Evolutionary conservation across 805 yeast genomes (phyloP), one percentile per base, ranked within the genome.

Genomic region (Saccharomycopsis fodiens): DNA sequence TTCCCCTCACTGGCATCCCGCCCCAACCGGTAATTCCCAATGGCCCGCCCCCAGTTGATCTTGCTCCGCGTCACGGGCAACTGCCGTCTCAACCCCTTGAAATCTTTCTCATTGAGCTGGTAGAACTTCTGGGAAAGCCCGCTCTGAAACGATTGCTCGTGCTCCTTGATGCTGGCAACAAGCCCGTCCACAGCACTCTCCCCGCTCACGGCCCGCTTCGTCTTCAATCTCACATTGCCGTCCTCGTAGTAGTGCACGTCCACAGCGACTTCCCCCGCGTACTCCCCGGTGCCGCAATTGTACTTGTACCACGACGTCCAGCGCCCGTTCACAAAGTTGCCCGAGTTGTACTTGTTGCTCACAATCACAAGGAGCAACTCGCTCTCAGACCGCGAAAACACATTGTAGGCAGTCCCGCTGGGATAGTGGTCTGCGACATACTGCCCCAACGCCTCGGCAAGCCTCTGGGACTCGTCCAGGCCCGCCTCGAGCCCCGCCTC

Each of bases 241-340:
- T 91, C 97, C 65, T 91, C 98, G 60, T 76, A 93, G 62, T 89
- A 93, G 63, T 91, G 98, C 35, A 89, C 82, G 53, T 85, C 89
- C 27, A 88, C 72, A 17, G 61, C 62, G 30, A 86, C 71, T 4
- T 60, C 59, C 3, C 95, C 96, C 2, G 53, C 54, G 13, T 84
- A 51, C 4, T 59, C 44, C 0, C 60, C 57, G 1, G 58, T 50
- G 1, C 58, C 49, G 2, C 54, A 27, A 55, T 71, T 60, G 47
- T 74, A 66, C 4, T 64, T 58, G 63, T 86, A 88, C 50, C 68
- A 65, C 1, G 95, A 80, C 44, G 69, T 74, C 96, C 97, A 88
- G 59, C 79, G 76, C 5, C 97, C 97, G 56, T 87, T 87, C 76
- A 89, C 85, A 66, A 70, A 88, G 66, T 91, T 91, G 34, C 73